Evolutionary conservation across 805 yeast species (phyloP), one percentile per base, ranked within the genome.

Genomic region (Candida sithepensis): DNA sequence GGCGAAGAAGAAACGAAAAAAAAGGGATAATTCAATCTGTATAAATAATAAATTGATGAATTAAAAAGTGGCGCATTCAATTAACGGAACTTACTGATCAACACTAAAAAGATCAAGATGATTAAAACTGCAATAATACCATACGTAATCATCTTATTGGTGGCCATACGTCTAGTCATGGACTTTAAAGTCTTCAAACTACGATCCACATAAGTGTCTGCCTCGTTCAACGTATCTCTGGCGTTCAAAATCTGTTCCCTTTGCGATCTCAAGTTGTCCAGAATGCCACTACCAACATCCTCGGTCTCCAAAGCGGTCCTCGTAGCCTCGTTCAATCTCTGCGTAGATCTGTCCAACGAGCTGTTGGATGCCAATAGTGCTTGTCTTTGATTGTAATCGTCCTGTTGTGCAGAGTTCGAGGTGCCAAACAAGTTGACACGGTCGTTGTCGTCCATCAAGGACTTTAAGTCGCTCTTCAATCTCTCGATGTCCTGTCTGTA

Each of bases 291-390:
- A 1, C 99, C 99, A 44, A 94, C 82, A 28, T 76, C 75, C 67
- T 94, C 99, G 0, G 99, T 90, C 57, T 94, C 99, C 44, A 86
- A 72, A 6, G 98, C 99, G 2, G 90, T 74, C 56, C 97, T 76
- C 53, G 92, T 95, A 19, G 94, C 85, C 41, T 94, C 97, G 50
- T 85, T 77, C 42, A 94, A 74, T 57, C 96, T 77, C 52, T 91
- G 92, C 2, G 89, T 78, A 1, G 95, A 79, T 54, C 94, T 75
- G 55, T 88, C 96, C 49, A 94, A 74, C 3, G 94, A 75, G 2
- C 89, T 84, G 59, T 88, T 88, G 51, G 88, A 88, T 45, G 79
- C 76, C 48, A 94, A 72, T 41, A 94, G 73, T 56, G 85, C 88
- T 57, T 86, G 89, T 43, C 98, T 79, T 67, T 94, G 98, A 20